phyloP scores from a whole-genome alignment of 768 basidiomycete species.

The Ephemerocybe angulata region DNA sequence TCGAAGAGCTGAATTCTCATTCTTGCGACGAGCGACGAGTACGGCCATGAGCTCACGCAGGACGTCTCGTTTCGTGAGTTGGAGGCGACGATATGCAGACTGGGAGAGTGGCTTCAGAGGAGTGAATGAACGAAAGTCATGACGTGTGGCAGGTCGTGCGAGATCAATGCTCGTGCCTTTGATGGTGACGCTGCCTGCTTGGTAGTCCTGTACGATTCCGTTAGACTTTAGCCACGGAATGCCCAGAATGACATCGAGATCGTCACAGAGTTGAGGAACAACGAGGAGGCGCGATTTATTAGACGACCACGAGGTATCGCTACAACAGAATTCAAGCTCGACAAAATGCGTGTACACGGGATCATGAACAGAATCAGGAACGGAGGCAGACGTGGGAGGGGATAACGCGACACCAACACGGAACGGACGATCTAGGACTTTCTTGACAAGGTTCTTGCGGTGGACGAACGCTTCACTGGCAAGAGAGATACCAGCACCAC shows the following conservation, averaged over 20 bases:
- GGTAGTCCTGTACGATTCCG: background rate
- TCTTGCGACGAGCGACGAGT: too few species aligned
- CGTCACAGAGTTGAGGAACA: background rate
- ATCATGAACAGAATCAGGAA: too few species aligned
- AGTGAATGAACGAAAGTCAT: too few species aligned
- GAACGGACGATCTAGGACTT: too few species aligned
- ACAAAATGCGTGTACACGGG: background rate
- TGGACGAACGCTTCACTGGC: too few species aligned
- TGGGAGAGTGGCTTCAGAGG: too few species aligned
- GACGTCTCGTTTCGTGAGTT: too few species aligned
- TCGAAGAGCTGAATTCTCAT: too few species aligned
- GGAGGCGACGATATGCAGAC: too few species aligned
- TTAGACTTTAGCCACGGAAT: background rate
- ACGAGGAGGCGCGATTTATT: background rate
- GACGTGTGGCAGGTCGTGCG: conserved; percentile 32
- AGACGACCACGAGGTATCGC: background rate
- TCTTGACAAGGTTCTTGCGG: too few species aligned
- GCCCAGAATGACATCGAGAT: background rate
- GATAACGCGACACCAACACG: background rate
- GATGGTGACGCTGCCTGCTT: background rate
- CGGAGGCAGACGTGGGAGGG: background rate
- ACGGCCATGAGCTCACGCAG: too few species aligned
- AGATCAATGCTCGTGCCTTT: conserved; percentile 7
- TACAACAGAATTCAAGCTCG: background rate
- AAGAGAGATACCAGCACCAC: too few species aligned